A percentile compares a stretch with the other conserved stretches of the same genome.
Conservation (phyloP, 352 stramenopile genomes). For the Phytophthora pluvialis region DNA sequence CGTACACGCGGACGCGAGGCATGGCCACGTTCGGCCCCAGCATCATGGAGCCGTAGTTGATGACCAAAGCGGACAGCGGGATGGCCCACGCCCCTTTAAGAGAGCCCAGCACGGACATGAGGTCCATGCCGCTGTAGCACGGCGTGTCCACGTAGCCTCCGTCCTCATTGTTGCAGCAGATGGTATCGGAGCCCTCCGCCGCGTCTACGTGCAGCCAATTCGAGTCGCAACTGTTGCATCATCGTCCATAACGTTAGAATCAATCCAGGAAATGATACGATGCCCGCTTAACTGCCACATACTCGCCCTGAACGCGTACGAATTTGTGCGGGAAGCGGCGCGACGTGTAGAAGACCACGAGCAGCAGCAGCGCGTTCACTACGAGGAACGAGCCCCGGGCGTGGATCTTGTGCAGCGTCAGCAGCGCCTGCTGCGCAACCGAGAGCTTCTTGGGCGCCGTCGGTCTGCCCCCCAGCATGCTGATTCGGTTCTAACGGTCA, state of each 20-base stretch:
- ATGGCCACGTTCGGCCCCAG: slow-evolving; percentile 57
- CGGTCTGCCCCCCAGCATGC: slow-evolving; percentile 21
- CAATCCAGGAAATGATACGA: slow-evolving; percentile 4
- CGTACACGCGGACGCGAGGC: slow-evolving; percentile 55
- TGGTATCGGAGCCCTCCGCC: slow-evolving; percentile 37
- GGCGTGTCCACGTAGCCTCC: slow-evolving; percentile 37
- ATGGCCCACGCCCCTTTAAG: slow-evolving; percentile 68
- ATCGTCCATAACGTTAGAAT: slow-evolving; percentile 17
- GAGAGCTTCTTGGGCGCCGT: slow-evolving; percentile 34
- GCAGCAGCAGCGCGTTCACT: slow-evolving; percentile 59
- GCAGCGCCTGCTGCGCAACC: slow-evolving; percentile 47
- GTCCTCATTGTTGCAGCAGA: slow-evolving; percentile 61
- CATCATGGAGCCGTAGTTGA: slow-evolving; percentile 79
- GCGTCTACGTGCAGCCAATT: slow-evolving; percentile 68
- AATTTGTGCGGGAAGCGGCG: slow-evolving; percentile 69
- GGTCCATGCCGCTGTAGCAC: slow-evolving; percentile 75
- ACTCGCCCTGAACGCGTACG: slow-evolving; percentile 74
- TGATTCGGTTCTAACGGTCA: slow-evolving; percentile 6
- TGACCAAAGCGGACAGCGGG: slow-evolving; percentile 58
- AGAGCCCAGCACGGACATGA: slow-evolving; percentile 55
- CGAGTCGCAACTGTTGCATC: slow-evolving; percentile 55
- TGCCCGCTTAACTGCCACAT: slow-evolving; percentile 29
- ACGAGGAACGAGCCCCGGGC: slow-evolving; percentile 49
- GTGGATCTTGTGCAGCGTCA: slow-evolving; percentile 56
- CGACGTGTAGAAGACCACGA: slow-evolving; percentile 63